Base-by-base conservation (phyloP, 345 rosid genomes). In the Gynandropsis gynandra region DNA sequence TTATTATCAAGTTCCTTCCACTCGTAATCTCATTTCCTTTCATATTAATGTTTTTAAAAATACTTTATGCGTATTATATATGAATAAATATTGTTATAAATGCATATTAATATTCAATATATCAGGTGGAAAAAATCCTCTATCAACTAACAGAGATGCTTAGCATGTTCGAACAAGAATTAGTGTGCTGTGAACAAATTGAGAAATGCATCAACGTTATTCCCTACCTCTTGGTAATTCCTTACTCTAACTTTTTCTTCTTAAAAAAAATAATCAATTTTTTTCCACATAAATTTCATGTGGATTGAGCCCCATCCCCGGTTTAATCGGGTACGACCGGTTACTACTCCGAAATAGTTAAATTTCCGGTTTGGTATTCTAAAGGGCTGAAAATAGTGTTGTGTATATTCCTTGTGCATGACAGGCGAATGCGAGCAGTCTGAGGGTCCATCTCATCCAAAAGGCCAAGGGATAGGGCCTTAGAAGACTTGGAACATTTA, bases 41-140 rank as follows among this genome's bases (percentile, higher is more conserved):
- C 7, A 31, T 9, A 9, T 2, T 40, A 29, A 0, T 8, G 5
- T 38, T 14, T 18, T 1, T n/a, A 10, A 15, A 27, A 7, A 2
- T n/a, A 1, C 1, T 6, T 19, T n/a, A 10, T 5, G 12, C 0
- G 10, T 1, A 19, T 1, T 16, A 3, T 29, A n/a, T 9, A 37
- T 16, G 17, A 16, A 49, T 14, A 21, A n/a, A n/a, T n/a, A n/a
- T n/a, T n/a, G n/a, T n/a, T n/a, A n/a, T n/a, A n/a, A n/a, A n/a
- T n/a, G n/a, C n/a, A 33, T 16, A 16, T 18, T 34, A 10, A 35
- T 33, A 51, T 44, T 46, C 31, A 35, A 41, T 34, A 35, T 19
- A 45, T 33, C 81, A 78, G 85, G 74, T 67, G 21, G 89, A 85
- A 66, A 74, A 69, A 58, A 46, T 73, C n/a, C 61, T 77, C 9